phyloP scores from a whole-genome alignment of 2,329 filamentous ascomycete genomes.

The Microdochium bolleyi region DNA sequence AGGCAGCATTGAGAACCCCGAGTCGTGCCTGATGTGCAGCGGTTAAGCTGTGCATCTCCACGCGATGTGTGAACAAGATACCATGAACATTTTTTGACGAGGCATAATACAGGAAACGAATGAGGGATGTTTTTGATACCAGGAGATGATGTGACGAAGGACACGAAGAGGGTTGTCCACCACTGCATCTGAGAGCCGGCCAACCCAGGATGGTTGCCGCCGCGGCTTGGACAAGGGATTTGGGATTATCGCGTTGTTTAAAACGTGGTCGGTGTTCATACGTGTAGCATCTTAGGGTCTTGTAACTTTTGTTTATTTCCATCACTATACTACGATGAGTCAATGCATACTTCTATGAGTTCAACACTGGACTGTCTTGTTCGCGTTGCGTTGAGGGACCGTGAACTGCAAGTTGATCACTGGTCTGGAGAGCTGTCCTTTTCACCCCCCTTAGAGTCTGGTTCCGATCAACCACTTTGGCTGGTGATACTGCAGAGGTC shows the following conservation, averaged over 20 bases:
- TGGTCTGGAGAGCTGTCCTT: no score
- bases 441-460: no score
- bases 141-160: not conserved
- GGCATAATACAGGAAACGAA: not conserved
- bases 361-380: no score
- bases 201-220: not conserved
- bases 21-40: slow-evolving; percentile 95
- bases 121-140: not conserved
- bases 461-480: no score
- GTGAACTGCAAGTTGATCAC: no score
- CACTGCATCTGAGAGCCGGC: not conserved
- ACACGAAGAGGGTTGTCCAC: not conserved
- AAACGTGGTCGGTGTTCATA: not conserved
- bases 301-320: not conserved
- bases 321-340: no score
- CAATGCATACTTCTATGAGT: no score
- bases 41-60: slow-evolving; percentile 46
- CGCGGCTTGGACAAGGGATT: not conserved
- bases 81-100: slow-evolving; percentile 1
- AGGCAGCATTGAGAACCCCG: slow-evolving; percentile 95
- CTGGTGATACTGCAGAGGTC: no score
- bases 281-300: not conserved
- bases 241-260: not conserved
- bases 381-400: no score
- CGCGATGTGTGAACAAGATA: not conserved